Conservation (phyloP, 768 basidiomycete species). For the Cantharellus cinnabarinus region DNA sequence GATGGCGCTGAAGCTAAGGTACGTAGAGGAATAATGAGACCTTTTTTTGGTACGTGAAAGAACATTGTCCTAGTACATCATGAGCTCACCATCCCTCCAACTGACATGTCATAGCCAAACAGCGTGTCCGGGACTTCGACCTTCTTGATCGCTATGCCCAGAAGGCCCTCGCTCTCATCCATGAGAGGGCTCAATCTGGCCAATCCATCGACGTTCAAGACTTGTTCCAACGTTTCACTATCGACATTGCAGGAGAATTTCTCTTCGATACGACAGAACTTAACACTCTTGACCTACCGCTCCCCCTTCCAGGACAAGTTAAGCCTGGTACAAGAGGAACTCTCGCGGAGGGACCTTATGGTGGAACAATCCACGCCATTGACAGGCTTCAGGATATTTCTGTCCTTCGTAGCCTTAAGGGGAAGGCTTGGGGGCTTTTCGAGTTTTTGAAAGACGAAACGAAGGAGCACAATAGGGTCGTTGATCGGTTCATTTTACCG, state of each 20-base stretch:
- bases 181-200: constrained; percentile 8
- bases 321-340: not conserved
- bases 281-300: constrained; percentile 3
- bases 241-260: constrained; percentile 4
- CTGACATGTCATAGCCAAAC: constrained; percentile 6
- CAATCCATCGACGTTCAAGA: constrained; percentile 9
- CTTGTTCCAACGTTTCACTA: constrained; percentile 5
- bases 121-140: constrained; percentile 5
- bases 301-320: not conserved
- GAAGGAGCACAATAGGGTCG: constrained; percentile 18
- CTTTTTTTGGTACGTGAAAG: constrained; percentile 13
- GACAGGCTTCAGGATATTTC: constrained; percentile 1
- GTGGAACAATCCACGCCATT: constrained; percentile 5
- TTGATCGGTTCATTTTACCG: constrained; percentile 34
- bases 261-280: constrained; percentile 3
- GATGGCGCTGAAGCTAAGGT: constrained; percentile 14
- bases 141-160: constrained; percentile 10
- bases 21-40: constrained; percentile 11
- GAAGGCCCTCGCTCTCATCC: constrained; percentile 6
- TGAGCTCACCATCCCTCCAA: not conserved
- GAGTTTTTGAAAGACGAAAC: constrained; percentile 18
- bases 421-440: constrained; percentile 10
- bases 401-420: not conserved
- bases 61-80: not conserved
- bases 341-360: not conserved